Percentiles rank a stretch among this genome's conserved stretches.
Evolutionary conservation across 2,329 filamentous ascomycete genomes (phyloP).

Genomic region (Xylaria hypoxylon): DNA sequence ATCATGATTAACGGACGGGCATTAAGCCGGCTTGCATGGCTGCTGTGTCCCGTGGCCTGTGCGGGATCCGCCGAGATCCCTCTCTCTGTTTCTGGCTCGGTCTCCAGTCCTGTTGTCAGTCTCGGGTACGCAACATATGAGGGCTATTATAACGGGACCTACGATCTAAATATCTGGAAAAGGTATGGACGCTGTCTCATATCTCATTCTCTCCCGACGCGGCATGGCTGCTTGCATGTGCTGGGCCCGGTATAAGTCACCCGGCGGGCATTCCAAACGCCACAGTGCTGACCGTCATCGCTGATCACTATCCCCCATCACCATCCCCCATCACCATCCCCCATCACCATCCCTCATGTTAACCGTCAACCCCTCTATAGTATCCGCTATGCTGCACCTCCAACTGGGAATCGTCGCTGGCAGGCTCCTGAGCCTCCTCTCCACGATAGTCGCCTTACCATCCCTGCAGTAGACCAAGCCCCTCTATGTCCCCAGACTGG

Average conservation of each 20-base stretch:
- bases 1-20: constrained; percentile 10
- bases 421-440: constrained; percentile 45
- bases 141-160: constrained; percentile 45
- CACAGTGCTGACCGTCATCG: constrained; percentile 5
- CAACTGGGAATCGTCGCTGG: constrained; percentile 46
- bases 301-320: too few species aligned
- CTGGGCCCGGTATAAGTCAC: constrained; percentile 11
- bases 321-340: too few species aligned
- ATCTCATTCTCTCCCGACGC: background rate
- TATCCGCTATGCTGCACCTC: constrained; percentile 48
- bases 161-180: constrained; percentile 47
- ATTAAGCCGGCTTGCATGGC: constrained; percentile 8
- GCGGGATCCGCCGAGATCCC: background rate
- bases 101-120: constrained; percentile 35
- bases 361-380: constrained; percentile 32
- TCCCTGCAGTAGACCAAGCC: constrained; percentile 45
- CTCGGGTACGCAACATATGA: constrained; percentile 47
- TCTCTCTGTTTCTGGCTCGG: constrained; percentile 27
- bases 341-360: too few species aligned
- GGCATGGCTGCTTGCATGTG: constrained; percentile 14
- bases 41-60: constrained; percentile 18
- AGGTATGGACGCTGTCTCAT: constrained; percentile 37
- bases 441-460: constrained; percentile 35
- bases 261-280: background rate
- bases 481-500: constrained; percentile 48